phyloP scores from a whole-genome alignment of 148 eudicot species.

The Polygonum aviculare region DNA sequence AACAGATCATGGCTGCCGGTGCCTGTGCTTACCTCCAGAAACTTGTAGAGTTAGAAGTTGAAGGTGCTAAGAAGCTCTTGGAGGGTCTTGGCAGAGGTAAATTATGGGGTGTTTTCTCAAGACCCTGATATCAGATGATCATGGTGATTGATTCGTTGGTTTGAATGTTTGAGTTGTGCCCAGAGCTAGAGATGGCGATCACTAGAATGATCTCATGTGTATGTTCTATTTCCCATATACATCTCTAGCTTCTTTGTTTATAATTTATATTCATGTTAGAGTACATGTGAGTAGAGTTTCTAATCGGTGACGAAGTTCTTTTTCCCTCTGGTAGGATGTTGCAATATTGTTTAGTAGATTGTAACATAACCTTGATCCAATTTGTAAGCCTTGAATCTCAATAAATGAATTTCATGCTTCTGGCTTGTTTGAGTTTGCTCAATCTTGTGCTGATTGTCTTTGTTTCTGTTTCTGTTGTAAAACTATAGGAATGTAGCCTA shows the following conservation, averaged over 20 bases:
- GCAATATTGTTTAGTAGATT: constrained; percentile 27
- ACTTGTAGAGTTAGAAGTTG: constrained; percentile 62
- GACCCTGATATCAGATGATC: constrained; percentile 27
- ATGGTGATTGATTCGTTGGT: constrained; percentile 1
- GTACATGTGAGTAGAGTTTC: constrained; percentile 6
- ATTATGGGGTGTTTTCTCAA: constrained; percentile 79
- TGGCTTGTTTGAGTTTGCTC: constrained; percentile 9
- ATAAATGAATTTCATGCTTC: constrained; percentile 7
- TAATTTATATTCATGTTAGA: constrained; percentile 22
- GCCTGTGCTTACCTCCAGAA: constrained; percentile 56
- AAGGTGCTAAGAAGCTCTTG: constrained; percentile 69
- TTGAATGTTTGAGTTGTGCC: background rate
- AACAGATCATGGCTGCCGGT: constrained; percentile 59
- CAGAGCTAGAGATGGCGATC: constrained; percentile 9
- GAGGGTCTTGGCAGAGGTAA: constrained; percentile 55
- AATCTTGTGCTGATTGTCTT: background rate
- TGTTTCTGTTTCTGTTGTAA: background rate
- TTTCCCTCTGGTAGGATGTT: constrained; percentile 21
- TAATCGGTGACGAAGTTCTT: constrained; percentile 15
- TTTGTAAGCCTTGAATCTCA: constrained; percentile 9
- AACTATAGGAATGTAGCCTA: background rate
- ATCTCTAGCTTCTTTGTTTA: constrained; percentile 3
- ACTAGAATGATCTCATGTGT: background rate
- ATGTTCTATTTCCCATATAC: constrained; percentile 1
- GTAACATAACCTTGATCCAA: constrained; percentile 31